Evolutionary conservation across 805 yeast species (phyloP).

Genomic region (Kuraishia capsulata): DNA sequence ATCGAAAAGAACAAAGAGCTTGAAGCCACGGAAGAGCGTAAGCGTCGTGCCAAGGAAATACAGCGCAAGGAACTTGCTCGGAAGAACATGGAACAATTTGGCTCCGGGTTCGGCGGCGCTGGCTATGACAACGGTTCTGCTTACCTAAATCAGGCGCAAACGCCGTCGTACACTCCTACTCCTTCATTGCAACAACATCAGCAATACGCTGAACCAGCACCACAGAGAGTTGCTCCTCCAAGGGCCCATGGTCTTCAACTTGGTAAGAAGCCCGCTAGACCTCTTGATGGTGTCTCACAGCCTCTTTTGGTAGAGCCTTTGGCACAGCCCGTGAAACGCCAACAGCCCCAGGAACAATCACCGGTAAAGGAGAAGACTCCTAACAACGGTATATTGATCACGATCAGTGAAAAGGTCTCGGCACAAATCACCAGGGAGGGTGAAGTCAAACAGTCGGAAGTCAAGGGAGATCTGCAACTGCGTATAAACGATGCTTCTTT

Average conservation of each 20-base stretch:
- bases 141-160: conserved; percentile 1
- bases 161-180: conserved; percentile 10
- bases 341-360: conserved; percentile 11
- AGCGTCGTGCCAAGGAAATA: conserved; percentile 86
- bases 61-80: conserved; percentile 70
- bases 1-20: conserved; percentile 94
- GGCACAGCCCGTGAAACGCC: conserved; percentile 10
- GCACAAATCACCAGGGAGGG: conserved; percentile 86
- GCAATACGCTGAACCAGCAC: conserved; percentile 15
- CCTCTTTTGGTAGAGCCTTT: conserved; percentile 11
- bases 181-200: conserved; percentile 5
- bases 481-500: conserved; percentile 72
- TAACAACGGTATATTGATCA: conserved; percentile 74
- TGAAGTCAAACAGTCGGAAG: conserved; percentile 54
- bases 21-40: conserved; percentile 96
- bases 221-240: conserved; percentile 23
- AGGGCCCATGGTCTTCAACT: conserved; percentile 71
- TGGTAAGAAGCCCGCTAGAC: conserved; percentile 40
- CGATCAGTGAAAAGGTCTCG: conserved; percentile 66
- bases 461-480: conserved; percentile 85
- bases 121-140: conserved; percentile 6
- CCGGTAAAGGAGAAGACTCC: conserved; percentile 23
- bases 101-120: conserved; percentile 17
- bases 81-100: conserved; percentile 43
- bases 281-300: conserved; percentile 11